phyloP scores from a whole-genome alignment of 2,329 filamentous ascomycete species.

The Tolypocladium amazonense region DNA sequence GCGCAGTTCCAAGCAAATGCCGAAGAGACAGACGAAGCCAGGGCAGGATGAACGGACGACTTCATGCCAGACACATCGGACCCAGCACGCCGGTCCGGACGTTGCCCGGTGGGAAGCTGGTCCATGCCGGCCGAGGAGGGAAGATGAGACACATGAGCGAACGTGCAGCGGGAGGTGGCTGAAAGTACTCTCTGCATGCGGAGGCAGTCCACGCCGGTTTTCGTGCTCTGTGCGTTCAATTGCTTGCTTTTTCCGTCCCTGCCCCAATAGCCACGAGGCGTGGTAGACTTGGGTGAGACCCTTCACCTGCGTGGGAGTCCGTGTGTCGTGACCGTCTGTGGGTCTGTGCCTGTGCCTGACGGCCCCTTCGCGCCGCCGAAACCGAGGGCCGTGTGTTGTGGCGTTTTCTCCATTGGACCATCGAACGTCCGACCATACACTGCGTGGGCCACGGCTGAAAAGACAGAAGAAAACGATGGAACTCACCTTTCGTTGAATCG shows the following conservation, averaged over 20 bases:
- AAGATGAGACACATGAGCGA: background rate
- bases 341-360: background rate
- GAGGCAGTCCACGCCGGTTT: background rate
- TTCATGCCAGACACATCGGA: background rate
- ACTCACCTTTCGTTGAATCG: slow-evolving; percentile 47
- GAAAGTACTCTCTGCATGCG: background rate
- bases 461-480: slow-evolving; percentile 10
- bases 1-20: background rate
- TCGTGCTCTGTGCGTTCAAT: background rate
- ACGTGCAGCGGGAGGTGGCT: background rate
- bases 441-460: background rate
- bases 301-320: background rate
- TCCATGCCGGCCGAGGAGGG: background rate
- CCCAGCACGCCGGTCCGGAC: background rate
- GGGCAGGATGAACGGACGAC: background rate
- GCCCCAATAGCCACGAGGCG: background rate
- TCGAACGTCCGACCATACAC: background rate
- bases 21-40: background rate
- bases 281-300: background rate
- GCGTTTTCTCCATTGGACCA: background rate
- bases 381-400: background rate
- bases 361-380: background rate
- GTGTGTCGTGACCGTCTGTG: background rate
- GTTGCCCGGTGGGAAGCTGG: background rate
- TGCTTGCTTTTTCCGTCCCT: background rate